Base-by-base conservation (phyloP, 371 early-diverging fungal species). In the Mortierella sp. region DNA sequence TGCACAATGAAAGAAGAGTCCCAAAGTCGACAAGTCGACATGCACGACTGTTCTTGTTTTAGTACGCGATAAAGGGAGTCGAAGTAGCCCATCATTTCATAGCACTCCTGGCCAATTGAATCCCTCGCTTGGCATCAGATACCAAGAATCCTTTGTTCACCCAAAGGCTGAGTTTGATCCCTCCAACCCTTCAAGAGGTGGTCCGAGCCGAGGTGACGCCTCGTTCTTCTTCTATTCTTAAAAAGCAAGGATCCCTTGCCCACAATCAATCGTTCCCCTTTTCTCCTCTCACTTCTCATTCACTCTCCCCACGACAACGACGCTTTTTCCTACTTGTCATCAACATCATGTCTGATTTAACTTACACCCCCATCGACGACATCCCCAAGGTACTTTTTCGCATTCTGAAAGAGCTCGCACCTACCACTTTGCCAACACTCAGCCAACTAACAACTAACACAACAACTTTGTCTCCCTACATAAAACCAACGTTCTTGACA, bases 401-500 rank as follows among this genome's bases (percentile, higher is more conserved):
- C 10, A n/a, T 10, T 11, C 21, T 27, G 27, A 2, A 27, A n/a
- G 27, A n/a, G 27, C 11, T 27, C 27, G n/a, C 27, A 51, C 51
- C 56, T 10, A 46, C 12, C 48, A 46, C 16, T 12, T 14, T 14
- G 48, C 12, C 48, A 46, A 41, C 41, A 7, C 7, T 41, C 41
- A 6, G 41, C 1, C 24, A 54, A 24, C 6, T 21, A 12, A 54
- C 24, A 54, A 56, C 56, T n/a, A 56, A 56, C 27, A 10, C 6
- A 10, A 56, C 4, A 63, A 38, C 46, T 1, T 49, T 55, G 32
- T 27, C 35, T 29, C n/a, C 14, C n/a, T n/a, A 41, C 14, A n/a
- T 21, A 11, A 27, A 24, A 43, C 70, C 87, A 35, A 87, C 88
- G 24, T 93, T 93, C 77, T 75, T 83, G 10, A 83, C 90, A 83